Evolutionary conservation across 2,329 filamentous ascomycete genomes (phyloP).

Genomic region (Epichloe sylvatica): DNA sequence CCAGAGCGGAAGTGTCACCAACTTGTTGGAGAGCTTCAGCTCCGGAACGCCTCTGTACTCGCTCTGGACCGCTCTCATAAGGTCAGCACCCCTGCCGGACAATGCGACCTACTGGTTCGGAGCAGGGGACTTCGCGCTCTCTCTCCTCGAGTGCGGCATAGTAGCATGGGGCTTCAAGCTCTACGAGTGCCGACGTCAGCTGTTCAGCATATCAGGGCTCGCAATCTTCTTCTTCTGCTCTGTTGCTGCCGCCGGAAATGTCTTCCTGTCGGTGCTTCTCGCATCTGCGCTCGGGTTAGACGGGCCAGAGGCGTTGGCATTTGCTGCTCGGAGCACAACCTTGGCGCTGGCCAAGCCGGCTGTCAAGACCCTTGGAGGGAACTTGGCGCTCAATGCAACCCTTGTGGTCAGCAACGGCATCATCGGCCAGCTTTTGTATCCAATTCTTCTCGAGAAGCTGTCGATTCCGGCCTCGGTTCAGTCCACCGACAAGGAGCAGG

Average conservation of each 20-base stretch:
- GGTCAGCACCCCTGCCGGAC: constrained; percentile 1
- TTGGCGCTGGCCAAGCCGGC: constrained; percentile 36
- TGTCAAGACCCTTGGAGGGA: constrained; percentile 29
- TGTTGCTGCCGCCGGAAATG: constrained; percentile 26
- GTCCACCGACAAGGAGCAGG: background rate
- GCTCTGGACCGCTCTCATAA: constrained; percentile 18
- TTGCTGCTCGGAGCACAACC: constrained; percentile 36
- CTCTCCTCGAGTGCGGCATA: constrained; percentile 36
- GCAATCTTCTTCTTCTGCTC: constrained; percentile 24
- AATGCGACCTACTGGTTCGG: constrained; percentile 22
- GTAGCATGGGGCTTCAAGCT: constrained; percentile 40
- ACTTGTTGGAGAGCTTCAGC: constrained; percentile 18
- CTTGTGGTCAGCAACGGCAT: constrained; percentile 40
- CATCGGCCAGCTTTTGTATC: constrained; percentile 26
- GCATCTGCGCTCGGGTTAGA: constrained; percentile 24
- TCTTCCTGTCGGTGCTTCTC: constrained; percentile 26
- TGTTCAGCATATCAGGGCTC: constrained; percentile 29
- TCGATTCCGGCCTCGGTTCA: constrained; percentile 8
- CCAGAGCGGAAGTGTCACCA: constrained; percentile 15
- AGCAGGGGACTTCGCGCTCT: constrained; percentile 34
- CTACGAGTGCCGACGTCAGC: constrained; percentile 33
- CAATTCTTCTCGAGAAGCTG: constrained; percentile 19
- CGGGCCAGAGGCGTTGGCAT: constrained; percentile 25
- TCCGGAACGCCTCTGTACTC: constrained; percentile 21
- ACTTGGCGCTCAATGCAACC: constrained; percentile 32